phyloP scores from a whole-genome alignment of 305 asterid genomes.

The Rubia peregrina region DNA sequence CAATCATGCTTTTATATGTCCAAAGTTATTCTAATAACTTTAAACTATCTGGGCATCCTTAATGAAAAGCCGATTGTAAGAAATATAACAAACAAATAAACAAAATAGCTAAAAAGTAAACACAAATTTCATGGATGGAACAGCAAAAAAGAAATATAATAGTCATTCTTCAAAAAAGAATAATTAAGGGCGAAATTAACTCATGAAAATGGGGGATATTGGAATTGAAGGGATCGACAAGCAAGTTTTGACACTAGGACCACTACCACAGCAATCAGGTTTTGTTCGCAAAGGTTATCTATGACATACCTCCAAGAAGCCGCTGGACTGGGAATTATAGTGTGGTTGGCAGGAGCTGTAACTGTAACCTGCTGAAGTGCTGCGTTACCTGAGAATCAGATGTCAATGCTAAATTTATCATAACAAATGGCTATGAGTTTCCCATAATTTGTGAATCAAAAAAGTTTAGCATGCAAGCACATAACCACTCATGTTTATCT shows the following conservation, averaged over 20 bases:
- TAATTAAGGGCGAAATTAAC: neutral
- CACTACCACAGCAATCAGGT: neutral
- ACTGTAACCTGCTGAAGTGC: neutral
- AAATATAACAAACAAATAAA: neutral
- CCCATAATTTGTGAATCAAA: too few species aligned
- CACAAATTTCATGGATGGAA: neutral
- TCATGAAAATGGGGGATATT: neutral
- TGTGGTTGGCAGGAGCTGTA: neutral
- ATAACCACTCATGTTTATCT: neutral
- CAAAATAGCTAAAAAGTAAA: neutral
- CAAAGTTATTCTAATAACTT: neutral
- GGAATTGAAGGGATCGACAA: neutral
- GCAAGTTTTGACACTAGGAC: neutral
- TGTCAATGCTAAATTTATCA: neutral
- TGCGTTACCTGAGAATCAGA: slow-evolving; percentile 3
- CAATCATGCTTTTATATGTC: neutral
- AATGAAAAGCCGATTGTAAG: neutral
- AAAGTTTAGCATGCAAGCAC: too few species aligned
- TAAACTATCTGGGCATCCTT: neutral
- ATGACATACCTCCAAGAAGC: slow-evolving; percentile 15
- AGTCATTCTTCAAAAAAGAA: neutral
- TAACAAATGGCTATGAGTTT: neutral
- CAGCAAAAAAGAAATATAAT: neutral
- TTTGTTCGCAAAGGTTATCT: neutral
- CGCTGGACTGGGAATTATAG: neutral